A percentile compares a stretch with the other conserved stretches of the same genome.
phyloP scores from a whole-genome alignment of 2,329 filamentous ascomycete species.

The Verticillium isaacii region DNA sequence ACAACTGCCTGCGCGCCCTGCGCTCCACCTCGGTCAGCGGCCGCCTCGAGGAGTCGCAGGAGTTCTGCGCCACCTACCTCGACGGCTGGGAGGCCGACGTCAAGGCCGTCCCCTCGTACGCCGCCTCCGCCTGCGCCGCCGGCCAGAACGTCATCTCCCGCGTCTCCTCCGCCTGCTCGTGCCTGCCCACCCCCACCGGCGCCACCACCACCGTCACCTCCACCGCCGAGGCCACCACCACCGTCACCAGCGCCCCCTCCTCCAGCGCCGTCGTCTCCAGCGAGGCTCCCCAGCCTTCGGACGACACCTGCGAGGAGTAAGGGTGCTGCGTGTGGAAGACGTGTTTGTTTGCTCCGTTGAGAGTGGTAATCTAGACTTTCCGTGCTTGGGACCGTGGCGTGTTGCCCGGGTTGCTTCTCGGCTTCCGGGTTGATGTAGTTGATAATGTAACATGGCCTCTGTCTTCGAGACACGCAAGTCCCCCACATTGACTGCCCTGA shows the following conservation, averaged over 20 bases:
- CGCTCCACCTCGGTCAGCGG: constrained; percentile 4
- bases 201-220: background rate
- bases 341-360: background rate
- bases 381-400: background rate
- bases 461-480: background rate
- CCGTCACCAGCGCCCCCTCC: background rate
- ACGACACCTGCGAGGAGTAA: constrained; percentile 3
- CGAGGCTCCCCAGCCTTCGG: background rate
- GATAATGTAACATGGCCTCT: background rate
- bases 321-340: background rate
- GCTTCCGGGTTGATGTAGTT: background rate
- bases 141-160: constrained; percentile 10
- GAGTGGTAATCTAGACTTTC: background rate
- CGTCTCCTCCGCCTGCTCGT: constrained; percentile 11
- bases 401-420: background rate
- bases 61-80: constrained; percentile 9
- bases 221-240: background rate
- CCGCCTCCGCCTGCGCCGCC: constrained; percentile 4
- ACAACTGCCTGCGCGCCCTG: constrained; percentile 13
- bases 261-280: background rate
- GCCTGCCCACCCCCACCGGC: constrained; percentile 8
- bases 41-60: constrained; percentile 9
- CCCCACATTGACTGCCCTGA: background rate
- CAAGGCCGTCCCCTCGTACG: constrained; percentile 3
- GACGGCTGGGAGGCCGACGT: constrained; percentile 5